phyloP scores from a whole-genome alignment of 495 filamentous ascomycete genomes.

The Hypoxylon perforatum region DNA sequence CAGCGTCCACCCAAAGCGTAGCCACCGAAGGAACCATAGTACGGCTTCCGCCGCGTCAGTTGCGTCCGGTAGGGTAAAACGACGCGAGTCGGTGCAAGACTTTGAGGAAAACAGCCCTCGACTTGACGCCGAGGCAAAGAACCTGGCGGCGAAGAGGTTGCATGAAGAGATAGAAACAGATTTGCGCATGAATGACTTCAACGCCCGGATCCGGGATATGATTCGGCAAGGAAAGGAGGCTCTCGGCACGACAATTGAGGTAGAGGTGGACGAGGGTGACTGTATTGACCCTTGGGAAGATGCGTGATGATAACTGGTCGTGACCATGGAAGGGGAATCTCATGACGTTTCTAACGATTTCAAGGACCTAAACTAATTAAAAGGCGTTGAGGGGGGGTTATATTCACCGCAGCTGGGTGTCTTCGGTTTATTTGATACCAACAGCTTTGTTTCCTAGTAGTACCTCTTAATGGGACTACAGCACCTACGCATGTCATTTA shows the following conservation, averaged over 20 bases:
- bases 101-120: slow-evolving; percentile 53
- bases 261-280: slow-evolving; percentile 56
- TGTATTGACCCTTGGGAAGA: slow-evolving; percentile 52
- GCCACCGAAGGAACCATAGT: slow-evolving; percentile 52
- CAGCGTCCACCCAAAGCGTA: slow-evolving; percentile 27
- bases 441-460: slow-evolving; percentile 2
- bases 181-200: slow-evolving; percentile 78
- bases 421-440: slow-evolving; percentile 24
- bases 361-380: slow-evolving; percentile 1
- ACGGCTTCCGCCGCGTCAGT: slow-evolving; percentile 44
- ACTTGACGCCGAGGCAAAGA: slow-evolving; percentile 70
- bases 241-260: slow-evolving; percentile 79
- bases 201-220: slow-evolving; percentile 81
- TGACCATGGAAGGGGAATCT: neutral
- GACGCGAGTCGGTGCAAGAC: slow-evolving; percentile 42
- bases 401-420: slow-evolving; percentile 11
- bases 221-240: slow-evolving; percentile 90
- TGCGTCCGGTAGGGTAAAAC: slow-evolving; percentile 26
- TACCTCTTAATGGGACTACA: slow-evolving; percentile 9
- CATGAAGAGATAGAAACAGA: slow-evolving; percentile 83
- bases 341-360: slow-evolving; percentile 3
- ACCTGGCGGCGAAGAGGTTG: slow-evolving; percentile 71
- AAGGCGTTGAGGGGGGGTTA: slow-evolving; percentile 19
- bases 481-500: slow-evolving; percentile 1
- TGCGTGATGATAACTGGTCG: slow-evolving; percentile 16